Base-by-base conservation (phyloP, 1,139 yeast genomes). In the Sugiyamaella novakii region DNA sequence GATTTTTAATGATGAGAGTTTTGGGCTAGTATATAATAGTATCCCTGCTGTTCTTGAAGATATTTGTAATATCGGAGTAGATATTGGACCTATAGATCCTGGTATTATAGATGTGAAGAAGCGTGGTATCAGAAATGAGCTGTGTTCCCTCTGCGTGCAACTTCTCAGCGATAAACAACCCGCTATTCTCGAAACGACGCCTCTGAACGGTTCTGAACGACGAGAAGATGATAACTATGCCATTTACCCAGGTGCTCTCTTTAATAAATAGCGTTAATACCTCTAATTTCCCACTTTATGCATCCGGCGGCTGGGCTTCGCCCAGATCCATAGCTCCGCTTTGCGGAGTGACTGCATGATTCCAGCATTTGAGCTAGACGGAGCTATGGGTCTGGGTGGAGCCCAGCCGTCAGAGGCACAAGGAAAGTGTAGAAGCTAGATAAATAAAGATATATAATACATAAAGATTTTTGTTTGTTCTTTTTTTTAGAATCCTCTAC, bases 401-500 rank as follows among this genome's bases (percentile, higher is more conserved):
- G n/a, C n/a, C n/a, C n/a, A n/a, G n/a, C n/a, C n/a, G n/a, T n/a
- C n/a, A n/a, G n/a, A n/a, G n/a, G n/a, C n/a, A n/a, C n/a, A n/a
- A n/a, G n/a, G n/a, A n/a, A n/a, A n/a, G n/a, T n/a, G n/a, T n/a
- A n/a, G n/a, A n/a, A n/a, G n/a, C n/a, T 19, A 31, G 40, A 33
- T 22, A 42, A 33, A 42, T 33, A 42, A 12, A 33, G 5, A 43
- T 30, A 37, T 39, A 39, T 39, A 33, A 19, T 39, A 40, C 33
- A 30, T 14, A 38, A 19, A 38, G 14, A 12, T 8, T 14, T 27
- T 19, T 18, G 19, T 17, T 33, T 30, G 31, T 18, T n/a, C n/a
- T 11, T 30, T 12, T 30, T 22, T 10, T 21, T 12, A 64, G 53
- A n/a, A 56, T 11, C 65, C 55, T n/a, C 68, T 60, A 2, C 65